Conservation (phyloP, 495 filamentous ascomycete species). For the Annulohypoxylon moriforme region DNA sequence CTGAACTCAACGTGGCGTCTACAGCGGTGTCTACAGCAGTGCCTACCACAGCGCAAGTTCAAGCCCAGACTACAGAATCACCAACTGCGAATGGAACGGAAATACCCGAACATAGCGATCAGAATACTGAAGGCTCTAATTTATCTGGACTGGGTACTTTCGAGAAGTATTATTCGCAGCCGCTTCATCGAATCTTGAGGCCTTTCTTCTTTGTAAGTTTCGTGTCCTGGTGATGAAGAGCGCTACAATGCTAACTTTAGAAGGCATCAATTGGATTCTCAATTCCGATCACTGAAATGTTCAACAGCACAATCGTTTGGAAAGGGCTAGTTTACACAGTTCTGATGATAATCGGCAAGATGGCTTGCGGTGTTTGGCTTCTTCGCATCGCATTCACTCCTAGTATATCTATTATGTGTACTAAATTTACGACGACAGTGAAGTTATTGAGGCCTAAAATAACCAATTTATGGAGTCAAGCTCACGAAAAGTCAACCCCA, state of each 20-base stretch:
- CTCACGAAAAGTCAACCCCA: neutral
- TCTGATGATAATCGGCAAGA: slow-evolving; percentile 76
- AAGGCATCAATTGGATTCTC: slow-evolving; percentile 77
- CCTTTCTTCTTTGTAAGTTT: slow-evolving; percentile 75
- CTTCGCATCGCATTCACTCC: slow-evolving; percentile 50
- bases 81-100: neutral
- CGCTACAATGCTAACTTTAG: neutral
- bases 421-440: neutral
- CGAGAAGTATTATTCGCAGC: slow-evolving; percentile 64
- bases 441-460: neutral
- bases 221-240: neutral
- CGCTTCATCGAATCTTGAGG: slow-evolving; percentile 66
- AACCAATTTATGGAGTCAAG: neutral
- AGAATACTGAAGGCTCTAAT: slow-evolving; percentile 4
- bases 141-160: slow-evolving; percentile 60
- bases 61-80: neutral
- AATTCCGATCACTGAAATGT: slow-evolving; percentile 79
- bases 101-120: neutral
- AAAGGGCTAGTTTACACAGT: slow-evolving; percentile 75
- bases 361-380: slow-evolving; percentile 71
- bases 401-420: neutral
- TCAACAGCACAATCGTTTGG: slow-evolving; percentile 72
- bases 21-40: neutral
- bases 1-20: neutral
- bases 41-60: neutral